Evolutionary conservation across 2,329 filamentous ascomycete species (phyloP), one percentile per base, ranked within the genome.

Genomic region (Hymenoscyphus occultus): DNA sequence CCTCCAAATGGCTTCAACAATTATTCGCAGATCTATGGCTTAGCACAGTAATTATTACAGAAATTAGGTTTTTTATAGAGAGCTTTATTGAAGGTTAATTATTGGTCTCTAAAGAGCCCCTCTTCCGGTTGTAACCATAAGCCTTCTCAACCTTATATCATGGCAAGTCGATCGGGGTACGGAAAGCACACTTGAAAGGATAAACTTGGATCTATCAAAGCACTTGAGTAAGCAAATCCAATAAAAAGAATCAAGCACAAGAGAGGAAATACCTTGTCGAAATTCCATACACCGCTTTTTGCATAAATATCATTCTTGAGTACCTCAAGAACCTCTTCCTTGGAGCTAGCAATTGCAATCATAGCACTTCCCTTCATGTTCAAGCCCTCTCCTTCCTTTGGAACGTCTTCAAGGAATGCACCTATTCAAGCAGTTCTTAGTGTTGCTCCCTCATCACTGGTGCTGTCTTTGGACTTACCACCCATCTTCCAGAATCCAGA

Each of bases 201-300:
- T 67, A 64, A 22, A 67, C 62, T 22, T 65, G 64, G 39, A 62
- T 22, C 64, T 65, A 32, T 60, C 35, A 14, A 59, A 56, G 10
- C 16, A 4, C 4, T 35, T 1, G 5, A 31, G 14, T 13, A 42
- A 62, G 28, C 32, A 12, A 9, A 12, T 10, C 19, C 13, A 16
- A n/a, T 51, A 5, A n/a, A 57, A 48, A 51, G 19, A 9, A 28
- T 31, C 28, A 59, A 9, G 9, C 12, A 5, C 7, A 31, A 56
- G n/a, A 32, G 40, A 35, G 12, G 35, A 9, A 71, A 62, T 63
- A 86, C 86, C 72, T 90, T 90, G 42, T 88, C 84, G 65, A 90
- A 74, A 80, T 97, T 91, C 93, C 93, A 97, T 9, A 96, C 92
- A 0, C 88, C 91, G 56, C 78, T 82, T 66, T 79, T 82, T 10